These are phyloP conservation scores for Fusarium scirpi DNA, from an alignment of 2,329 filamentous ascomycete species.

Conservation along the genomic window DNA sequence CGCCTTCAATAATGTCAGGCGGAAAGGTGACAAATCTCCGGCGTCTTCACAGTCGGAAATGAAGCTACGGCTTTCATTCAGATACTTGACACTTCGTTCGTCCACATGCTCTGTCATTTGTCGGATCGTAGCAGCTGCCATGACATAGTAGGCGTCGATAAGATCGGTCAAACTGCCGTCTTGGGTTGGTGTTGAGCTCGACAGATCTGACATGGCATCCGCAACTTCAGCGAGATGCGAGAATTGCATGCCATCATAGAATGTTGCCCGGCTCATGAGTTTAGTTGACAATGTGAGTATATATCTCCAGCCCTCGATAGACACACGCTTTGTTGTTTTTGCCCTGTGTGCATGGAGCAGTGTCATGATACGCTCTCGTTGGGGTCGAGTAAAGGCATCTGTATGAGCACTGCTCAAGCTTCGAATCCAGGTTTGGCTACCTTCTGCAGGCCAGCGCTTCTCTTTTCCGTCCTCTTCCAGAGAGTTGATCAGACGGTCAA, in stretches of 20 bases:
- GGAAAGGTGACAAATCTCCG: slow-evolving; percentile 47
- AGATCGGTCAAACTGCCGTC: slow-evolving; percentile 50
- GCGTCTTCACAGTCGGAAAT: slow-evolving; percentile 43
- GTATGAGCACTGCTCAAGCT: slow-evolving; percentile 52
- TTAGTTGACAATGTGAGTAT: slow-evolving; percentile 61
- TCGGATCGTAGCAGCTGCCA: slow-evolving; percentile 52
- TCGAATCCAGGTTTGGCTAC: slow-evolving; percentile 49
- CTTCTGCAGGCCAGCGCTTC: slow-evolving; percentile 50
- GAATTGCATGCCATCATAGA: slow-evolving; percentile 62
- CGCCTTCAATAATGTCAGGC: slow-evolving; percentile 53
- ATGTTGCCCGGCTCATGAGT: slow-evolving; percentile 64
- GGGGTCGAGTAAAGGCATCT: slow-evolving; percentile 56
- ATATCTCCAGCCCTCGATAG: slow-evolving; percentile 51
- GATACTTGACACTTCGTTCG: slow-evolving; percentile 57
- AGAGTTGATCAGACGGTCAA: slow-evolving; percentile 50
- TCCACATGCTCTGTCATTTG: slow-evolving; percentile 61
- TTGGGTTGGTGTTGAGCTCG: slow-evolving; percentile 40
- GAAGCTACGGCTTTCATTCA: slow-evolving; percentile 49
- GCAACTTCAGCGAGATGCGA: slow-evolving; percentile 52
- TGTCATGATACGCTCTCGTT: slow-evolving; percentile 59
- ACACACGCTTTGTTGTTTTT: slow-evolving; percentile 44
- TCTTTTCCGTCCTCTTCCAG: slow-evolving; percentile 48
- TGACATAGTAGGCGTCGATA: slow-evolving; percentile 49
- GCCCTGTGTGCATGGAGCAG: slow-evolving; percentile 48
- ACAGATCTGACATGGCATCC: slow-evolving; percentile 49